Base-by-base conservation (phyloP, 2,329 filamentous ascomycete species). In the Cercospora nicotianae region DNA sequence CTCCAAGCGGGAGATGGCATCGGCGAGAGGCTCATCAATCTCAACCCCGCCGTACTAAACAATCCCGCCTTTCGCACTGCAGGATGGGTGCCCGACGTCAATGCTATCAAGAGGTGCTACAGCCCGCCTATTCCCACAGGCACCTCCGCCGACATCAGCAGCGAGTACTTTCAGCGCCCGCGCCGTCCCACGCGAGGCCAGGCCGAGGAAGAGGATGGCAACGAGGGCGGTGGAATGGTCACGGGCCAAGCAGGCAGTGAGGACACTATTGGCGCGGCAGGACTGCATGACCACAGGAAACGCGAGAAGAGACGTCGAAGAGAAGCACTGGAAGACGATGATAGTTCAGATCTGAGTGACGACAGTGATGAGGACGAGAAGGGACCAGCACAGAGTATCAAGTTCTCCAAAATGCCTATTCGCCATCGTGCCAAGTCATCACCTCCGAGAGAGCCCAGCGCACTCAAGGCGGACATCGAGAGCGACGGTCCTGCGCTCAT, bases 401-500 rank as follows among this genome's bases (percentile, higher is more conserved):
- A 94, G 77, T 99, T 99, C 80, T 89, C 91, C 60, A 98, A 98
- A 81, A 94, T 97, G 92, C 94, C 95, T 1, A 86, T 97, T 53
- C 88, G 94, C 31, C 89, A 89, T 72, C 89, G 94, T 65, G 92
- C 94, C 28, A 94, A 92, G 10, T 97, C 94, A 0, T 97, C 94
- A 59, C 94, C 94, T 3, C 67, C 69, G 0, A 72, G 63, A 30
- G 64, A 69, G 48, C 63, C 67, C 13, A 67, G 61, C 57, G 70
- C 69, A 4, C 51, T 71, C 26, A 70, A 69, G 42, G 62, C 66
- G 26, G 68, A 61, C 8, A 67, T 67, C 28, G 65, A 67, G 59
- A 67, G 31, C 57, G 70, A 67, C n/a, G 75, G 73, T 12, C 75
- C 75, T 9, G 74, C 75, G 30, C 62, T 75, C 20, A 74, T 72